Percentiles rank a stretch among this genome's conserved stretches.
Conservation (phyloP, 176 grass and related monocot species). For the Echinochloa phyllopogon region DNA sequence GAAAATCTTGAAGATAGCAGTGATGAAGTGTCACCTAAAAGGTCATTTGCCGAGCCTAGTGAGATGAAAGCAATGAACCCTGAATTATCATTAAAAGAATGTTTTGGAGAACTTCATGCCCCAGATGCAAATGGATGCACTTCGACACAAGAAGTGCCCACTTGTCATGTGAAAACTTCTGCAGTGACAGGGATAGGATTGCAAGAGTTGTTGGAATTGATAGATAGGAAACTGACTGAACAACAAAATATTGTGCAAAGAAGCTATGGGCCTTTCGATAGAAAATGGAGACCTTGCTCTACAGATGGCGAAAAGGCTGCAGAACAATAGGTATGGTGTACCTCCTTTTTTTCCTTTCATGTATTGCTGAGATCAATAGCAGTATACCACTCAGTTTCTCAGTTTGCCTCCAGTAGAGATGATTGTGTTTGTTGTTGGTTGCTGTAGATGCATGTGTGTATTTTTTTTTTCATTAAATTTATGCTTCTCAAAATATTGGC, state of each 20-base stretch:
- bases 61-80: slow-evolving; percentile 22
- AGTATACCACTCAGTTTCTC: slow-evolving; percentile 6
- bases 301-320: slow-evolving; percentile 58
- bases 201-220: slow-evolving; percentile 72
- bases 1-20: slow-evolving; percentile 30
- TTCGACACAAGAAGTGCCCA: slow-evolving; percentile 42
- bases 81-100: slow-evolving; percentile 36
- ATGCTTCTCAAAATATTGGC: not conserved
- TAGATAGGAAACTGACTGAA: slow-evolving; percentile 70
- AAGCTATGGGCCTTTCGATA: slow-evolving; percentile 73
- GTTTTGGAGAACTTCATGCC: slow-evolving; percentile 20
- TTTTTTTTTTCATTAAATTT: not conserved
- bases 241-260: slow-evolving; percentile 65
- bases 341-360: not conserved
- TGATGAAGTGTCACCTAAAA: slow-evolving; percentile 38
- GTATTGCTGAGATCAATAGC: slow-evolving; percentile 6
- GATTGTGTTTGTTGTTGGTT: not conserved
- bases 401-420: slow-evolving; percentile 17
- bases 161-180: slow-evolving; percentile 80
- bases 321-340: slow-evolving; percentile 60
- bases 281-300: slow-evolving; percentile 77
- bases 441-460: not conserved
- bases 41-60: slow-evolving; percentile 32
- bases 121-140: slow-evolving; percentile 23
- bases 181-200: slow-evolving; percentile 72